Evolutionary conservation across 1,284 basidiomycete species (phyloP).

Genomic region (Grifola frondosa): DNA sequence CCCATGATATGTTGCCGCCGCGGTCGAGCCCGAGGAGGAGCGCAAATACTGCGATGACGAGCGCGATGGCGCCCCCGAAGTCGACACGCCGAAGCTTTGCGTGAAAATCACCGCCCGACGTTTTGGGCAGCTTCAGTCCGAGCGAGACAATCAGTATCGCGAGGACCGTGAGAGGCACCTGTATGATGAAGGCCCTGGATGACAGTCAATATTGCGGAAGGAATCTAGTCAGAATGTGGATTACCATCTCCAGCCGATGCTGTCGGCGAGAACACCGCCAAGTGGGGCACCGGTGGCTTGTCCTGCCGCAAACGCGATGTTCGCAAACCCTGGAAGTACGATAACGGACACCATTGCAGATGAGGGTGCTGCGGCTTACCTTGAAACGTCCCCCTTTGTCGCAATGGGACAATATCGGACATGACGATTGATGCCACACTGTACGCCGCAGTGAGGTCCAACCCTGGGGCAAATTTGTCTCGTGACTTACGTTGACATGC

Average conservation of each 20-base stretch:
- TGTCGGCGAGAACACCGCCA: constrained; percentile 58
- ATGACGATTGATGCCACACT: constrained; percentile 62
- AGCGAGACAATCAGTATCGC: constrained; percentile 52
- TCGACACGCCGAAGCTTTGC: constrained; percentile 57
- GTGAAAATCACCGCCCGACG: constrained; percentile 36
- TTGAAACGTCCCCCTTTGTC: constrained; percentile 63
- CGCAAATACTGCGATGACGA: constrained; percentile 50
- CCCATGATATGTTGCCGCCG: constrained; percentile 59
- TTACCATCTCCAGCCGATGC: constrained; percentile 65
- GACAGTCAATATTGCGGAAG: not conserved
- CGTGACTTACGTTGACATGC: constrained; percentile 56
- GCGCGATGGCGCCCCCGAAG: constrained; percentile 52
- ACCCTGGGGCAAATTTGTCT: not conserved
- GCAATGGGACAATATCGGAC: constrained; percentile 60
- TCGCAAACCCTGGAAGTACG: constrained; percentile 43
- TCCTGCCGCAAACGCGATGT: constrained; percentile 56
- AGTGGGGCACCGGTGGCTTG: constrained; percentile 57
- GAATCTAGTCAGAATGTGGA: constrained; percentile 3
- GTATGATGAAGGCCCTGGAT: constrained; percentile 56
- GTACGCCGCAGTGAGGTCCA: not conserved
- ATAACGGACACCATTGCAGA: not conserved
- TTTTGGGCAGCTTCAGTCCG: constrained; percentile 48
- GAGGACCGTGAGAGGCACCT: constrained; percentile 53
- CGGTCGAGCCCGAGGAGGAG: constrained; percentile 57
- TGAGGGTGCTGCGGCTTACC: constrained; percentile 32